phyloP scores from a whole-genome alignment of 106 monocot genomes.

The Phalaenopsis aphrodite region DNA sequence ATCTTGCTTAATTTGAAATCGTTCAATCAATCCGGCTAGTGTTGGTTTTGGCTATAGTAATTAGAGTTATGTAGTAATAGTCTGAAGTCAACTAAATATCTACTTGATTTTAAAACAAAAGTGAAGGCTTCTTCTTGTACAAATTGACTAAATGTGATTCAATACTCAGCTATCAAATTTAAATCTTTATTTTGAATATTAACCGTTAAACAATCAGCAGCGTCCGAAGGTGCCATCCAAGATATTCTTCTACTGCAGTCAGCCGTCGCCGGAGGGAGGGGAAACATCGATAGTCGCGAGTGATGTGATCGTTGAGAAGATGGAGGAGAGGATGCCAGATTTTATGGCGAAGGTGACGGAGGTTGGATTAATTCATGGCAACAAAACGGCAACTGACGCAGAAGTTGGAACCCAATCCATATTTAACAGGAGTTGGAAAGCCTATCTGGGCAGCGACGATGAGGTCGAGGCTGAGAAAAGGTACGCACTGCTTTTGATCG shows the following conservation, averaged over 20 bases:
- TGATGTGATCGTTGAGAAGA: slow-evolving; percentile 19
- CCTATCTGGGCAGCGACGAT: slow-evolving; percentile 12
- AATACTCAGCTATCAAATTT: too few species aligned
- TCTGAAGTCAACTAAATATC: too few species aligned
- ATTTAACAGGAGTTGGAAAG: neutral
- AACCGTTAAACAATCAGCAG: too few species aligned
- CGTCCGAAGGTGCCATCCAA: slow-evolving; percentile 7
- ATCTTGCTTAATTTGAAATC: too few species aligned
- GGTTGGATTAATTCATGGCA: neutral
- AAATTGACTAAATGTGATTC: too few species aligned
- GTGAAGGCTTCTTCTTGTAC: too few species aligned
- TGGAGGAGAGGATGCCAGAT: slow-evolving; percentile 24
- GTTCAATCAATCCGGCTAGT: too few species aligned
- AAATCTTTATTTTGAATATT: too few species aligned
- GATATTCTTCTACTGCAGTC: slow-evolving; percentile 29
- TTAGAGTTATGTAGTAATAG: too few species aligned
- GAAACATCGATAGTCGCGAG: slow-evolving; percentile 21
- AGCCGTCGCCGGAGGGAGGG: slow-evolving; percentile 17
- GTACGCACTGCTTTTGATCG: neutral
- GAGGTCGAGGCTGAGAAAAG: slow-evolving; percentile 16
- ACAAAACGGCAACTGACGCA: neutral
- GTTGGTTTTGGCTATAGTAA: too few species aligned
- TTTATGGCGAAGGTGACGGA: slow-evolving; percentile 10
- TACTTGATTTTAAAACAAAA: too few species aligned
- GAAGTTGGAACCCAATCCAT: neutral